These are phyloP conservation scores for Aspergillus campestris DNA, from an alignment of 495 filamentous ascomycete species.

Conservation along the genomic window DNA sequence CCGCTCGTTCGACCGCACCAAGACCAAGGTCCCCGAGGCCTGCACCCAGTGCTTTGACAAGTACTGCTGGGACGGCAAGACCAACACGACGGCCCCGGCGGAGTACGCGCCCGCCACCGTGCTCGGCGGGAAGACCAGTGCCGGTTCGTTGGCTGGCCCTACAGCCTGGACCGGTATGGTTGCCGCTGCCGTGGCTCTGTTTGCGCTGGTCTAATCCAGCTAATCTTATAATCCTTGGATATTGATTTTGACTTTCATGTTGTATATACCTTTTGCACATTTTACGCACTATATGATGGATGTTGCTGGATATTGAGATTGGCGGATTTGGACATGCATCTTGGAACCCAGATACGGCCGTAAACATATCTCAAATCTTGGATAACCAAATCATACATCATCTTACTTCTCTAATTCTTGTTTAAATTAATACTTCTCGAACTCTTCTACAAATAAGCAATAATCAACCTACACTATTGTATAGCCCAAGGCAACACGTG, in stretches of 20 bases:
- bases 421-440: too few relatives aligned
- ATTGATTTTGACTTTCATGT: not conserved
- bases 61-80: constrained; percentile 65
- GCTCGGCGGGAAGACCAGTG: constrained; percentile 5
- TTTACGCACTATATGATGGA: not conserved
- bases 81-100: constrained; percentile 21
- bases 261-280: not conserved
- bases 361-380: too few relatives aligned
- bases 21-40: constrained; percentile 50
- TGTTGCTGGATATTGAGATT: too few relatives aligned
- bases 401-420: too few relatives aligned
- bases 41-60: constrained; percentile 66
- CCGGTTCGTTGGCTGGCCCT: constrained; percentile 8
- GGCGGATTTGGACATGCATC: too few relatives aligned
- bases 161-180: constrained; percentile 13
- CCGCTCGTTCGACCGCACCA: constrained; percentile 60
- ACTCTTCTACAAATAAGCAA: not conserved
- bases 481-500: not conserved
- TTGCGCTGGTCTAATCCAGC: constrained; percentile 20
- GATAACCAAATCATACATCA: too few relatives aligned
- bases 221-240: too few relatives aligned
- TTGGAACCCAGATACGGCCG: too few relatives aligned
- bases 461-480: not conserved
- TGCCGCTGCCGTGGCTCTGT: constrained; percentile 17
- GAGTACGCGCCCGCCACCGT: constrained; percentile 22